Conservation (phyloP, 2,329 filamentous ascomycete genomes). For the Fusarium neocosmosporiellum region DNA sequence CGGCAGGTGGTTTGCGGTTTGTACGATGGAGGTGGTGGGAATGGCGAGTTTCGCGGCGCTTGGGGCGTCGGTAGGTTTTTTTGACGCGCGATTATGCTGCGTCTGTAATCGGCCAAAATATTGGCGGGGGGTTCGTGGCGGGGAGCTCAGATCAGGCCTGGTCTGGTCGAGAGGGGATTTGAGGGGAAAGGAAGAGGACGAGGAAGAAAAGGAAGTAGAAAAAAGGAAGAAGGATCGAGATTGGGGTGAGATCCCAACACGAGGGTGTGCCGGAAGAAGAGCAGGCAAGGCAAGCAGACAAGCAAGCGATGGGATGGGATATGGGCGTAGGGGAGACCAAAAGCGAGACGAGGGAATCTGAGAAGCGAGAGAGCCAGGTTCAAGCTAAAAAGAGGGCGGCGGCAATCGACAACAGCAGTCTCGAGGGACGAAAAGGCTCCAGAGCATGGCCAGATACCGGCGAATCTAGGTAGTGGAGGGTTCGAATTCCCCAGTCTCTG, state of each 20-base stretch:
- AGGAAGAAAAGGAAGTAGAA: conserved; percentile 17
- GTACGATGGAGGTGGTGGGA: conserved; percentile 27
- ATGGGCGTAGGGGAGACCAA: neutral
- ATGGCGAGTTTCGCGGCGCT: conserved; percentile 42
- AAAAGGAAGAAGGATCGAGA: conserved; percentile 36
- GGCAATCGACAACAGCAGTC: conserved; percentile 35
- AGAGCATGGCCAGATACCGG: conserved; percentile 29
- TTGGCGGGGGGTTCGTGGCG: conserved; percentile 39
- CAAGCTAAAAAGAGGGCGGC: conserved; percentile 38
- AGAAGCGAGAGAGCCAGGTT: conserved; percentile 35
- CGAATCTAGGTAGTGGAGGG: neutral
- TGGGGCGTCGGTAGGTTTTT: conserved; percentile 43
- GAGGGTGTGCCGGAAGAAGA: conserved; percentile 36
- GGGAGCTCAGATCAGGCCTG: conserved; percentile 44
- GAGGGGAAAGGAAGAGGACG: conserved; percentile 15
- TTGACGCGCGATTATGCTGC: conserved; percentile 49
- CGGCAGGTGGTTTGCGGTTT: conserved; percentile 11
- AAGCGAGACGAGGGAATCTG: conserved; percentile 2
- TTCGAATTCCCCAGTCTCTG: neutral
- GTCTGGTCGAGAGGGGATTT: conserved; percentile 20
- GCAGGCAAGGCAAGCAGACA: neutral
- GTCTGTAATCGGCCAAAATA: conserved; percentile 42
- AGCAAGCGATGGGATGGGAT: conserved; percentile 1
- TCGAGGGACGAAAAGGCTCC: conserved; percentile 24
- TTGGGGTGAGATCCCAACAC: conserved; percentile 35